Percentiles rank a stretch among this genome's conserved stretches.
phyloP scores from a whole-genome alignment of 768 basidiomycete genomes.

The Termitomyces sp. region DNA sequence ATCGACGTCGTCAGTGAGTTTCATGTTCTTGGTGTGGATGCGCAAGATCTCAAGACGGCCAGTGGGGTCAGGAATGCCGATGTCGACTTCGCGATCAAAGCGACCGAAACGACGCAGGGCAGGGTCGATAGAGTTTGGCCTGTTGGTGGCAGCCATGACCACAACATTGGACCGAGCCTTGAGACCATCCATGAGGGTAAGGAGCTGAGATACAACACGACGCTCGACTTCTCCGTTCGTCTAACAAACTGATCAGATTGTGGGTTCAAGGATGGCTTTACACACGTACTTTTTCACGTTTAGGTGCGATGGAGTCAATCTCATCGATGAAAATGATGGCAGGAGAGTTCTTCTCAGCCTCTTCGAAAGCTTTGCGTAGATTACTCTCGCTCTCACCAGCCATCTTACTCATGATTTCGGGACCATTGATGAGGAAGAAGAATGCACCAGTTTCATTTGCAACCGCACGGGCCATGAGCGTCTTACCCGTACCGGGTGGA shows the following conservation, averaged over 20 bases:
- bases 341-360: constrained; percentile 99
- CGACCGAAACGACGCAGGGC: constrained; percentile 98
- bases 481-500: constrained; percentile 99
- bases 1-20: constrained; percentile 93
- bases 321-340: constrained; percentile 99
- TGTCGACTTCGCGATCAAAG: constrained; percentile 99
- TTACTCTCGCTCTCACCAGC: constrained; percentile 98
- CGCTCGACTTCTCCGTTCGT: constrained; percentile 99
- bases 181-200: constrained; percentile 98
- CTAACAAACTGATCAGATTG: constrained; percentile 33
- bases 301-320: constrained; percentile 98
- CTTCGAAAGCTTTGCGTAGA: constrained; percentile 96
- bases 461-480: constrained; percentile 98
- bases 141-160: constrained; percentile 99
- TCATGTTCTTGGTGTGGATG: constrained; percentile 99
- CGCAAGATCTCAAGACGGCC: constrained; percentile 98
- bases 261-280: background rate
- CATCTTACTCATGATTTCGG: constrained; percentile 99
- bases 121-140: constrained; percentile 99
- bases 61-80: constrained; percentile 98
- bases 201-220: constrained; percentile 95
- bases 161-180: constrained; percentile 99
- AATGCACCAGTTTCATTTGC: constrained; percentile 99
- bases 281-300: constrained; percentile 88
- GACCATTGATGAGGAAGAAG: constrained; percentile 99